Percentiles rank a stretch among this genome's conserved stretches.
These are phyloP conservation scores for Nannizzia gypsea DNA, from an alignment of 2,329 filamentous ascomycete species.

Conservation along the genomic window DNA sequence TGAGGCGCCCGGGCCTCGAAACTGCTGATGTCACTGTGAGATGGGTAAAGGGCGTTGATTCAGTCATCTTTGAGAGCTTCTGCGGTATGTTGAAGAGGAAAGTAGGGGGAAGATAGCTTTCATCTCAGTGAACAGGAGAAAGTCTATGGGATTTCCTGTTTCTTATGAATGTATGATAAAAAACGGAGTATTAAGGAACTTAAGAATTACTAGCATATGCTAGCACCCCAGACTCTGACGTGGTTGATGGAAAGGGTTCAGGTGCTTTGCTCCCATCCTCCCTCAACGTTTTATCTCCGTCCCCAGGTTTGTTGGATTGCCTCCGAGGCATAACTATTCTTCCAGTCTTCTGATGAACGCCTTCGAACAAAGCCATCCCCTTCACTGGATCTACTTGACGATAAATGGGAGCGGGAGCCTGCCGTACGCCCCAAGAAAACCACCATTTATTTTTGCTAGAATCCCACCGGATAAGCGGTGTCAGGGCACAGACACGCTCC, in stretches of 20 bases:
- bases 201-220: neutral
- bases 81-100: conserved; percentile 62
- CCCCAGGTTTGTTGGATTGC: neutral
- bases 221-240: neutral
- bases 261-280: neutral
- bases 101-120: conserved; percentile 16
- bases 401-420: neutral
- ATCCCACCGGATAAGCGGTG: conserved; percentile 23
- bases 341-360: conserved; percentile 11
- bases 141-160: neutral
- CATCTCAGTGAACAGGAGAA: neutral
- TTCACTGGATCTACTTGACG: conserved; percentile 10
- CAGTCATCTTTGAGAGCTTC: conserved; percentile 73
- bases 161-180: neutral
- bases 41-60: conserved; percentile 66
- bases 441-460: conserved; percentile 15
- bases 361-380: conserved; percentile 12
- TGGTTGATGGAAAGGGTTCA: neutral
- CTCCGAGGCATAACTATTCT: neutral
- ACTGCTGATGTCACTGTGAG: conserved; percentile 44
- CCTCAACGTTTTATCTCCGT: neutral
- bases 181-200: neutral
- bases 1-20: conserved; percentile 7
- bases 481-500: conserved; percentile 25
- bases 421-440: conserved; percentile 22